Evolutionary conservation across 2,329 filamentous ascomycete species (phyloP).

Genomic region (Colletotrichum lentis): DNA sequence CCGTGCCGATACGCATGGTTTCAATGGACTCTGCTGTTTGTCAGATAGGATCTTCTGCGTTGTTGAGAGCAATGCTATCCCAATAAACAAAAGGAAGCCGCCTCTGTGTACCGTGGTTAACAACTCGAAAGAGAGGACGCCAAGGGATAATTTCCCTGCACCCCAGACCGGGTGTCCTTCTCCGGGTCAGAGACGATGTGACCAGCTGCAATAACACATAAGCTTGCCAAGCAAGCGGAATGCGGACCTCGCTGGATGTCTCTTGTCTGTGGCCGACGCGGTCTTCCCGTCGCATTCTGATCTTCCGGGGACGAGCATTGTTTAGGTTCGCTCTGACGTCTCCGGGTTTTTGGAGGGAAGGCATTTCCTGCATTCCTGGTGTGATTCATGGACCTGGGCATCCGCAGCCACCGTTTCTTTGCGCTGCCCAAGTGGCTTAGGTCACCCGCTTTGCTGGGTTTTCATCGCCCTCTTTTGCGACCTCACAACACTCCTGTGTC

Average conservation of each 20-base stretch:
- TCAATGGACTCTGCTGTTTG: not conserved
- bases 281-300: not conserved
- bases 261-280: not conserved
- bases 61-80: not conserved
- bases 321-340: not conserved
- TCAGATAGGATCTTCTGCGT: not conserved
- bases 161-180: slow-evolving; percentile 16
- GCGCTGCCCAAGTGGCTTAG: slow-evolving; percentile 23
- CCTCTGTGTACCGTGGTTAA: not conserved
- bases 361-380: slow-evolving; percentile 1
- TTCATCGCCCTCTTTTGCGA: slow-evolving; percentile 1
- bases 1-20: not conserved
- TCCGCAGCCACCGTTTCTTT: slow-evolving; percentile 15
- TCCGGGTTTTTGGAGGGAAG: not conserved
- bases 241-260: not conserved
- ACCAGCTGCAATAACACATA: slow-evolving; percentile 2
- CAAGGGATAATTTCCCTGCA: slow-evolving; percentile 24
- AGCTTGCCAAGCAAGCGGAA: not conserved
- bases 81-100: not conserved
- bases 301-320: not conserved
- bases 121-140: slow-evolving; percentile 11
- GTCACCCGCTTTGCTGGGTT: slow-evolving; percentile 24
- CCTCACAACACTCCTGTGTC: not conserved
- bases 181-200: slow-evolving; percentile 16
- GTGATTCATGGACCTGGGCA: not conserved